Evolutionary conservation across 148 eudicot genomes (phyloP).

Genomic region (Cornus kousa): DNA sequence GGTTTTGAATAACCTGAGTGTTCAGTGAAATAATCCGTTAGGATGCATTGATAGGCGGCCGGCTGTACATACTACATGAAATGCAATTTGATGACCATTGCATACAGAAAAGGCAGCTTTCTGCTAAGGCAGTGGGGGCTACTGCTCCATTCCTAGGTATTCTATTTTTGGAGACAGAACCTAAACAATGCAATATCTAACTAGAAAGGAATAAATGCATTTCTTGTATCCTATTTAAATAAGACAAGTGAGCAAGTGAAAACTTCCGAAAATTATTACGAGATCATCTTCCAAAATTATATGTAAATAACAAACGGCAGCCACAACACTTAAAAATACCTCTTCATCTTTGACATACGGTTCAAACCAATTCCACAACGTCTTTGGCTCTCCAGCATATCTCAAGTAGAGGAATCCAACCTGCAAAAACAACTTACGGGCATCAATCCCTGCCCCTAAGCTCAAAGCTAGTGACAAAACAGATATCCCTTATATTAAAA

Average conservation of each 20-base stretch:
- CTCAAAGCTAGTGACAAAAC: neutral
- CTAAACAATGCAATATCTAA: no score
- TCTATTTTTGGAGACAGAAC: neutral
- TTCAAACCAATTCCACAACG: constrained; percentile 92
- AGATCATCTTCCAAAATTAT: no score
- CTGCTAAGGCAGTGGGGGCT: constrained; percentile 1
- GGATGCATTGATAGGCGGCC: neutral
- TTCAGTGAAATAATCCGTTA: neutral
- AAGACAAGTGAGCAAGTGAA: no score
- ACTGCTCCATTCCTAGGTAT: neutral
- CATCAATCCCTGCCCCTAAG: neutral
- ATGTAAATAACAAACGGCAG: neutral
- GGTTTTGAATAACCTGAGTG: neutral
- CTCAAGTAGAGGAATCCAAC: constrained; percentile 90
- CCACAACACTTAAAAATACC: constrained; percentile 42
- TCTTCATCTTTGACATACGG: constrained; percentile 86
- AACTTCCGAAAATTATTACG: no score
- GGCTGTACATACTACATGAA: neutral
- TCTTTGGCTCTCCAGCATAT: constrained; percentile 87
- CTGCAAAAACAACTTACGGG: constrained; percentile 43
- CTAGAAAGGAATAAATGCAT: neutral
- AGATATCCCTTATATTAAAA: neutral
- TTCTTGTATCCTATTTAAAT: no score
- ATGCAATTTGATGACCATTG: neutral
- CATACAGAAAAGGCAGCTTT: neutral